Evolutionary conservation across 805 yeast species (phyloP).

Genomic region (Candida palmyrensis): DNA sequence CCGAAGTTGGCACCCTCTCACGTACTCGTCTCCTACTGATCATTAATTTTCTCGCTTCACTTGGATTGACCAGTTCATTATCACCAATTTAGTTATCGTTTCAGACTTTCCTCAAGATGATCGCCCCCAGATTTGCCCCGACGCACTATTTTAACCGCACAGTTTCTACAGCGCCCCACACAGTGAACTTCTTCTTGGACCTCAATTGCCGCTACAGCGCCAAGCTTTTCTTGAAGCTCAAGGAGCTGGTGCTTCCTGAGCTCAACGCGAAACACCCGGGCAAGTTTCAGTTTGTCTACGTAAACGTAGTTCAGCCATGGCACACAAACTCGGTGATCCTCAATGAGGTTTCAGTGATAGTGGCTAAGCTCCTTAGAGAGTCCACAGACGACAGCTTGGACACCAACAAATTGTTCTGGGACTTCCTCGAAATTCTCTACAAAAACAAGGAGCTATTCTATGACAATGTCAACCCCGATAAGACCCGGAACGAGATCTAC

Average conservation of each 20-base stretch:
- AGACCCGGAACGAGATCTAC: slow-evolving; percentile 53
- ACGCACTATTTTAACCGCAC: slow-evolving; percentile 29
- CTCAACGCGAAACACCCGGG: slow-evolving; percentile 42
- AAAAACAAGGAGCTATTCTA: slow-evolving; percentile 49
- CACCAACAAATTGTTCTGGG: slow-evolving; percentile 32
- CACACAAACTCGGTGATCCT: slow-evolving; percentile 67
- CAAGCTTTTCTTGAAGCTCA: slow-evolving; percentile 55
- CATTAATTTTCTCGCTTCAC: neutral
- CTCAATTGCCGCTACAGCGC: slow-evolving; percentile 75
- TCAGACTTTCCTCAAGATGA: too few relatives aligned
- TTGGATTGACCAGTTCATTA: neutral
- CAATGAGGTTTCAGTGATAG: slow-evolving; percentile 70
- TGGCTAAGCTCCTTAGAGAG: slow-evolving; percentile 56
- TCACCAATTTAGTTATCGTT: neutral
- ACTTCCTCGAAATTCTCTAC: slow-evolving; percentile 52
- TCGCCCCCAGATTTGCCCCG: slow-evolving; percentile 37
- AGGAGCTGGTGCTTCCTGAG: slow-evolving; percentile 47
- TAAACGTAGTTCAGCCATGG: slow-evolving; percentile 88
- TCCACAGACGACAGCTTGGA: slow-evolving; percentile 10
- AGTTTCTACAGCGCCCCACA: slow-evolving; percentile 29
- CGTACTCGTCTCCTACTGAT: too few relatives aligned
- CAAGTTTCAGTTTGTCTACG: slow-evolving; percentile 55
- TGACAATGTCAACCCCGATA: slow-evolving; percentile 54
- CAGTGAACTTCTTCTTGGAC: slow-evolving; percentile 63
- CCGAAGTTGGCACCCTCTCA: too few relatives aligned